Evolutionary conservation across 2,329 filamentous ascomycete species (phyloP), one percentile per base, ranked within the genome.

Genomic region (Phialophora expanda): DNA sequence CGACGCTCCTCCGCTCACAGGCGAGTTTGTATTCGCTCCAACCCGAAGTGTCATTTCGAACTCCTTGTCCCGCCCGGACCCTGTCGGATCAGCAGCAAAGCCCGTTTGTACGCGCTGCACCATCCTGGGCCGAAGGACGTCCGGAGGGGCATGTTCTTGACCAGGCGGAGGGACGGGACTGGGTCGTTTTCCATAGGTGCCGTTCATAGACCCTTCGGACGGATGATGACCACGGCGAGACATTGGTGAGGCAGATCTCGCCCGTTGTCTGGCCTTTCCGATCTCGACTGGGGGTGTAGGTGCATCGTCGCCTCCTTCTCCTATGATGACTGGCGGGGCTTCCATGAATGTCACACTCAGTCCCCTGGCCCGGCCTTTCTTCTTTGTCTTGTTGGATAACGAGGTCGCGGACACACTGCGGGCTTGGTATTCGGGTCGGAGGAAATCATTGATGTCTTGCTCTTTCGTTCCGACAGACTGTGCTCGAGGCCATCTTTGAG

Each of bases 281-380:
- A 97, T 89, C 74, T 95, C 90, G 22, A 87, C 81, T 1, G 88
- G 86, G 1, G 91, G 90, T 8, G 85, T 80, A 61, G 91, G 88
- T 62, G 90, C 89, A 76, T 97, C 93, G 74, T 97, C 94, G 38
- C 94, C 94, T 65, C 94, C 94, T 77, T 94, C 89, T 55, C 94
- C 94, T 74, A 98, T 97, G 68, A 97, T 79, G 55, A 92, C 90
- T 6, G 93, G 93, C 62, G 85, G 83, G 9, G 84, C 85, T 71
- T 91, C 87, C 60, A 85, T 85, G 73, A 97, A 97, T 63, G 84
- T 86, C 41, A 97, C 93, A 4, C 81, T 81, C 67, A 95, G 81
- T 9, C 90, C 90, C 77, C 91, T 91, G 74, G 85, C 86, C 62
- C 79, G 81, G 72, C 80, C 64, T 63, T 74, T 74, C 24, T 76